Percentiles rank a stretch among this genome's conserved stretches.
Conservation (phyloP, 441 rosid species). For the Gossypium gossypioides region DNA sequence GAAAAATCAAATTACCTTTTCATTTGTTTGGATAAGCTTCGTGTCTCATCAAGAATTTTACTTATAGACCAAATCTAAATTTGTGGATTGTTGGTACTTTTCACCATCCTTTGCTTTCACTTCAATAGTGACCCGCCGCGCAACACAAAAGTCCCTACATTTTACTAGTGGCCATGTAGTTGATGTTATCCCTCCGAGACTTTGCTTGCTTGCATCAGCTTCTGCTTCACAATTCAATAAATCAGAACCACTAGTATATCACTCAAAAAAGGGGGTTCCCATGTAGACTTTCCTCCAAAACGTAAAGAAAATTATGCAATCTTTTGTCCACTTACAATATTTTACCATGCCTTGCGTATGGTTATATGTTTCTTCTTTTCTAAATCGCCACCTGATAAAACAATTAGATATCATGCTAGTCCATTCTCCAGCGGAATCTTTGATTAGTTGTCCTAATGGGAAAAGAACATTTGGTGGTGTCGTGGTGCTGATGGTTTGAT, state of each 20-base stretch:
- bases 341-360: background rate
- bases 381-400: background rate
- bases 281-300: background rate
- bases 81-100: background rate
- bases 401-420: too few species aligned
- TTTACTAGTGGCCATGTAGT: background rate
- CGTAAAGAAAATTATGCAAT: background rate
- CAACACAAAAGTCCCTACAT: background rate
- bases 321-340: background rate
- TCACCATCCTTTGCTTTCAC: background rate
- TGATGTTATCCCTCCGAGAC: background rate
- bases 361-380: background rate
- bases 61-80: background rate
- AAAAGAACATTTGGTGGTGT: too few species aligned
- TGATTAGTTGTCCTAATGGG: too few species aligned
- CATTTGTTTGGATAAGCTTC: conserved; percentile 29
- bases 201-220: background rate
- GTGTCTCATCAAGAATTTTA: conserved; percentile 16
- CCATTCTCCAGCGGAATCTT: too few species aligned
- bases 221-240: background rate
- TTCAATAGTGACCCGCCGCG: background rate
- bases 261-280: too few species aligned
- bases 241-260: background rate
- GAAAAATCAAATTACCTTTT: background rate
- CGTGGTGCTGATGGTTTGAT: too few species aligned